Evolutionary conservation across 805 yeast species (phyloP), one percentile per base, ranked within the genome.

Genomic region (Lachancea nothofagi): DNA sequence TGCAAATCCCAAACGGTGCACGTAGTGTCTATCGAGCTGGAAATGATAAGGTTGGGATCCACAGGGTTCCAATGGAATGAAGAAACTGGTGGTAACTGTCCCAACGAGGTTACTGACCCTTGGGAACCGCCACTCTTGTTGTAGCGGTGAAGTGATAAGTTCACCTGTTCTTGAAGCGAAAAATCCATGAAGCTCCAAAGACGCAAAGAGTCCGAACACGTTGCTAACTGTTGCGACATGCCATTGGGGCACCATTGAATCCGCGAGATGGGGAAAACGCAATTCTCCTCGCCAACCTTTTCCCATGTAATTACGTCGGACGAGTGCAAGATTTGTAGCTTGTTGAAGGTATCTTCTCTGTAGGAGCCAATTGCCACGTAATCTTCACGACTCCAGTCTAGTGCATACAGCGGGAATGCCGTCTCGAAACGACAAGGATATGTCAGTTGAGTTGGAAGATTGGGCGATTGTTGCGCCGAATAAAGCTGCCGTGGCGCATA

Each of bases 1-100:
- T 60, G 57, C 23, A 60, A 44, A 62, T 93, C 97, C 97, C 98
- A 93, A 3, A 88, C 78, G 0, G 97, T 89, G 64, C 98, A 93
- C 0, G 98, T 93, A 1, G 98, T 93, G 63, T 93, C 98, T 8
- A 90, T 85, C 15, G 93, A 80, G 46, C 90, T 77, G 1, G 97
- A 86, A 26, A 93, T 82, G 15, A 88, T 73, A 28, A 78, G 61
- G 35, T 76, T 75, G 2, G 85, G 75, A 51, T 85, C 89, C 1
- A 71, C 67, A 26, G 70, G 64, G 65, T 84, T 87, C 97, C 98
- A 93, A 63, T 93, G 96, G 52, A 93, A 86, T 2, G 95, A 80
- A 0, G 97, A 89, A 38, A 93, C 72, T 4, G 98, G 98, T 1
- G 98, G 95, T 36, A 80, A 67, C 15, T 53, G 60, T 12, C 65